These are phyloP conservation scores for Diospyros lotus DNA, from an alignment of 148 eudicot species.

Conservation along the genomic window DNA sequence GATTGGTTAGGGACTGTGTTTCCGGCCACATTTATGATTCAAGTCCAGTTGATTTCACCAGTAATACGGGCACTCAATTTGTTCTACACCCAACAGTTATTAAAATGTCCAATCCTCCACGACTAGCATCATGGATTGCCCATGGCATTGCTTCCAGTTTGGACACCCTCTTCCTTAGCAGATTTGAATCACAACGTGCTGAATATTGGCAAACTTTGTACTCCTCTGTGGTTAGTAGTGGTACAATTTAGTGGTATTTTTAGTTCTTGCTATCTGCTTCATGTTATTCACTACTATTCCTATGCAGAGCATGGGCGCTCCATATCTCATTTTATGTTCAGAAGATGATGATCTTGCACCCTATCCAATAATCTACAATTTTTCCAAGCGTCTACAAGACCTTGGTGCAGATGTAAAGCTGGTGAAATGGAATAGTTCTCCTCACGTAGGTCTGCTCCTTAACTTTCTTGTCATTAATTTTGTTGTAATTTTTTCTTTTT, in stretches of 20 bases:
- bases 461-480: neutral
- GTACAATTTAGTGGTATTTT: constrained; percentile 1
- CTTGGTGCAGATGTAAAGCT: constrained; percentile 79
- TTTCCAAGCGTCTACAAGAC: constrained; percentile 56
- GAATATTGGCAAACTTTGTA: constrained; percentile 97
- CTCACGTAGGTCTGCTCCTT: constrained; percentile 74
- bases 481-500: neutral
- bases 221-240: constrained; percentile 67
- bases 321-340: constrained; percentile 85
- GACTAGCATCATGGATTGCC: constrained; percentile 63
- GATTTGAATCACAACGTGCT: constrained; percentile 84
- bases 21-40: constrained; percentile 91
- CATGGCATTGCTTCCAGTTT: constrained; percentile 61
- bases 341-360: constrained; percentile 95
- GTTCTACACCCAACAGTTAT: constrained; percentile 76
- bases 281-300: neutral
- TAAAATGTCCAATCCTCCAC: constrained; percentile 63
- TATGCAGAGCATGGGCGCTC: constrained; percentile 68
- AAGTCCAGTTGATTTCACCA: constrained; percentile 77
- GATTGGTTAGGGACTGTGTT: constrained; percentile 60
- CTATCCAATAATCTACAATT: constrained; percentile 53
- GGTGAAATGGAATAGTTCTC: constrained; percentile 83
- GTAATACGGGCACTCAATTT: constrained; percentile 77
- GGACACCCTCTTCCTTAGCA: constrained; percentile 75
- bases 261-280: constrained; percentile 2